Conservation (phyloP, 805 yeast genomes). For the Cyberlindnera samutprakarnensis region DNA sequence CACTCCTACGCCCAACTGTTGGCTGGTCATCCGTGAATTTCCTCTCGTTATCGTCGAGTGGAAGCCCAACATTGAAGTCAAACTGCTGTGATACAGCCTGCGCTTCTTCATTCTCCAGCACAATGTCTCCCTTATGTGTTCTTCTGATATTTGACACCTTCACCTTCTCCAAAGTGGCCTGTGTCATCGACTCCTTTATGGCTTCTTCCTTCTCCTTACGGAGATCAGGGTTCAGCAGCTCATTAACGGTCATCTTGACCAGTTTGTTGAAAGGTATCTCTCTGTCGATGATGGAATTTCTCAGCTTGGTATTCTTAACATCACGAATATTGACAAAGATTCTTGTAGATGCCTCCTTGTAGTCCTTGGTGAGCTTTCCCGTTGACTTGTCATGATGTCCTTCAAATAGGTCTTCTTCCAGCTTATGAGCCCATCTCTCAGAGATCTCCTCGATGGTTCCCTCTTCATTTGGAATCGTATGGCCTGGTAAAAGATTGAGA, state of each 20-base stretch:
- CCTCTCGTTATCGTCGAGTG: not conserved
- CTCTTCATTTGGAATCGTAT: conserved; percentile 19
- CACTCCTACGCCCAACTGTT: no score
- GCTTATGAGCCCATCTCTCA: conserved; percentile 36
- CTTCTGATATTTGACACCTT: conserved; percentile 60
- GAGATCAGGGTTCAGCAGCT: conserved; percentile 71
- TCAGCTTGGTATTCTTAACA: conserved; percentile 48
- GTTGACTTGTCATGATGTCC: conserved; percentile 26
- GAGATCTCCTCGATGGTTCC: conserved; percentile 29
- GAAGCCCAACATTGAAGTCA: conserved; percentile 23
- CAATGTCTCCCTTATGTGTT: conserved; percentile 84
- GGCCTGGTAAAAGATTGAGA: conserved; percentile 30
- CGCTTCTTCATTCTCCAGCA: conserved; percentile 49
- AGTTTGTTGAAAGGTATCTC: conserved; percentile 48
- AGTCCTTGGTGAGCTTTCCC: conserved; percentile 21
- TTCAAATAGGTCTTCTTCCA: conserved; percentile 44
- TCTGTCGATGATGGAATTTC: conserved; percentile 49
- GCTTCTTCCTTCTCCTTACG: conserved; percentile 65
- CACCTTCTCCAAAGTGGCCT: conserved; percentile 56
- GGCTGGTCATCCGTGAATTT: conserved; percentile 14
- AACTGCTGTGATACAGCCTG: not conserved
- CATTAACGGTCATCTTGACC: conserved; percentile 61
- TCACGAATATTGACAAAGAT: conserved; percentile 51
- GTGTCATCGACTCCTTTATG: conserved; percentile 57
- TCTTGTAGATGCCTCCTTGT: conserved; percentile 67